Evolutionary conservation across 495 filamentous ascomycete species (phyloP).

Genomic region (Ascodesmis nigricans): DNA sequence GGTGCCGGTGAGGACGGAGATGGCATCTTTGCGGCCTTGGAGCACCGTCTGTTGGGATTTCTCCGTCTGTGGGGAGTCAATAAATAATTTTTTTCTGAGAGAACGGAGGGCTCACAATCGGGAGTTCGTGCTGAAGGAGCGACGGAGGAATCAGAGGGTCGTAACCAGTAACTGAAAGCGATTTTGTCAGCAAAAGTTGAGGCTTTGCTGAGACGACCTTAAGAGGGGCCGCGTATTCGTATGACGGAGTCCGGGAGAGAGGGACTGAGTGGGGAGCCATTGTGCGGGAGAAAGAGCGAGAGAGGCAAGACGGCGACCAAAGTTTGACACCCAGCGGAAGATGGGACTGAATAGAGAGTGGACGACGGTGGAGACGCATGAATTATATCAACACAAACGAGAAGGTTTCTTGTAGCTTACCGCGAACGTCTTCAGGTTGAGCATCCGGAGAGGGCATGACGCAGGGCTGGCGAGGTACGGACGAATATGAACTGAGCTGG

Average conservation of each 20-base stretch:
- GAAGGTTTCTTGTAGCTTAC: too few relatives aligned
- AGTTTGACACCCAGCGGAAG: too few relatives aligned
- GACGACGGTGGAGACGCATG: too few relatives aligned
- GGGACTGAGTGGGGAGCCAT: conserved; percentile 4
- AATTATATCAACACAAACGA: too few relatives aligned
- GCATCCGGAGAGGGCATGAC: too few relatives aligned
- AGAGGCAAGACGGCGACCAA: too few relatives aligned
- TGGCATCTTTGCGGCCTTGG: conserved; percentile 58
- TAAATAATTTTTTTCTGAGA: neutral
- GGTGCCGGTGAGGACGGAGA: conserved; percentile 53
- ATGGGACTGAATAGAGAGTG: too few relatives aligned
- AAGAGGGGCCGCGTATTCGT: neutral
- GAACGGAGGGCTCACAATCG: conserved; percentile 32
- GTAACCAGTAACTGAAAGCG: conserved; percentile 59
- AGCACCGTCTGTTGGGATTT: conserved; percentile 46
- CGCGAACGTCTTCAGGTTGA: too few relatives aligned
- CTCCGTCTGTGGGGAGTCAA: conserved; percentile 22
- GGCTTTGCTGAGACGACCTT: conserved; percentile 1
- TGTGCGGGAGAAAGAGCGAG: too few relatives aligned
- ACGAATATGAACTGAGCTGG: too few relatives aligned
- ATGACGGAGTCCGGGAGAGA: conserved; percentile 1
- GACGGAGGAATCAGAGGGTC: conserved; percentile 82
- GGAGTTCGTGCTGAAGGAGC: conserved; percentile 72
- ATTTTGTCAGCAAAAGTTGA: conserved; percentile 7
- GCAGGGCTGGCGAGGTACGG: too few relatives aligned